phyloP scores from a whole-genome alignment of 345 rosid species.

The Excoecaria agallocha region DNA sequence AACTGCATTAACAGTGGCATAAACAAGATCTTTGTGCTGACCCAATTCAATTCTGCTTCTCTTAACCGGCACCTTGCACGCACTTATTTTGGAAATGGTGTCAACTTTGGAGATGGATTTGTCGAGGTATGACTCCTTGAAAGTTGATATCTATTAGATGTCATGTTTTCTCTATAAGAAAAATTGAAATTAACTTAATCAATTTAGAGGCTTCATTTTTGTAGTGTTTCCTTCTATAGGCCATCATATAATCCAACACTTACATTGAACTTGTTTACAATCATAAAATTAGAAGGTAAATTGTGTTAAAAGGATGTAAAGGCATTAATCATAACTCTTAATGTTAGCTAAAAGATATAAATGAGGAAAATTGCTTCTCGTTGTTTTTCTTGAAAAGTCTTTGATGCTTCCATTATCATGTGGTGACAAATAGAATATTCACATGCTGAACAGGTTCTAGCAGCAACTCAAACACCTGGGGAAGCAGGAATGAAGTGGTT shows the following conservation, averaged over 20 bases:
- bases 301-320: neutral
- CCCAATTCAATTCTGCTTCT: slow-evolving; percentile 94
- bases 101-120: slow-evolving; percentile 90
- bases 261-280: neutral
- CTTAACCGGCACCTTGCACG: slow-evolving; percentile 90
- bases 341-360: neutral
- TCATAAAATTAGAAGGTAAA: neutral
- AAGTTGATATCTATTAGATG: neutral
- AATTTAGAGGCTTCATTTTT: neutral
- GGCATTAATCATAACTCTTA: neutral
- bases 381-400: neutral
- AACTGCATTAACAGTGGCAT: slow-evolving; percentile 92
- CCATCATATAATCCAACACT: neutral
- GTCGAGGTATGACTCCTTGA: slow-evolving; percentile 64
- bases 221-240: neutral
- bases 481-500: slow-evolving; percentile 90
- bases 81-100: slow-evolving; percentile 87
- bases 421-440: neutral
- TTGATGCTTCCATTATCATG: neutral
- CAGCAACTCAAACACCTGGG: slow-evolving; percentile 97
- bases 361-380: neutral
- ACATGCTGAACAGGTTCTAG: slow-evolving; percentile 60
- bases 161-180: neutral
- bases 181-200: neutral
- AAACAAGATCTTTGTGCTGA: slow-evolving; percentile 87